Base-by-base conservation (phyloP, 2,329 filamentous ascomycete genomes). In the Curvularia verruculosa region DNA sequence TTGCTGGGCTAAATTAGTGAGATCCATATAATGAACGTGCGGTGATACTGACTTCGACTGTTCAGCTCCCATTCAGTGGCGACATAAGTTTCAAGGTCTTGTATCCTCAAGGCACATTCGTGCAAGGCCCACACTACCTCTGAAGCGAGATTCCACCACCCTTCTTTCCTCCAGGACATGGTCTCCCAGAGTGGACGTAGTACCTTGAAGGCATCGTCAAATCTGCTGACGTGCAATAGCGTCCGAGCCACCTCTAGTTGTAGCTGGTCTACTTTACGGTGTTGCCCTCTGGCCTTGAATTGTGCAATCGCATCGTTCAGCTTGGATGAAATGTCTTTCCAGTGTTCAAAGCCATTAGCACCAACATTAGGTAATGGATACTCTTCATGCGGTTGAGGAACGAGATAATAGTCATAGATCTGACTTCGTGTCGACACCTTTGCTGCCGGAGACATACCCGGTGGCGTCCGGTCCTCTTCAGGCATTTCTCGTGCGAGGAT, bases 371-470 rank as follows among this genome's bases (percentile, higher is more conserved):
- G 64, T 18, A 80, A 58, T 12, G 83, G 79, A 31, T 76, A 77
- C 70, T 88, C 86, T 45, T 82, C 65, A 53, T 86, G 82, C 8
- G 86, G 83, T 53, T 86, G 82, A 1, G 83, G 83, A 5, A 82
- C 84, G 26, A 88, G 78, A 67, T 87, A 88, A 4, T 81, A 83
- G 61, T 88, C 86, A 63, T 88, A 88, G 13, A 77, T 75, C 40
- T 77, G 74, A 44, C 81, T 80, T 58, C 85, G 82, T 56, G 76
- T 82, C 0, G 82, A 84, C 18, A 85, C 80, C 59, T 82, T 79
- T 10, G 83, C 83, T 12, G 84, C 82, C 23, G 84, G 81, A 19
- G 82, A 83, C 69, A 85, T 81, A 9, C 79, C 82, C 9, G 84
- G 84, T 9, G 83, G 75, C 23, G 78, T 77, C 21, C 84, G 79